Conservation (phyloP, 2,329 filamentous ascomycete species). For the Sclerotinia trifoliorum region DNA sequence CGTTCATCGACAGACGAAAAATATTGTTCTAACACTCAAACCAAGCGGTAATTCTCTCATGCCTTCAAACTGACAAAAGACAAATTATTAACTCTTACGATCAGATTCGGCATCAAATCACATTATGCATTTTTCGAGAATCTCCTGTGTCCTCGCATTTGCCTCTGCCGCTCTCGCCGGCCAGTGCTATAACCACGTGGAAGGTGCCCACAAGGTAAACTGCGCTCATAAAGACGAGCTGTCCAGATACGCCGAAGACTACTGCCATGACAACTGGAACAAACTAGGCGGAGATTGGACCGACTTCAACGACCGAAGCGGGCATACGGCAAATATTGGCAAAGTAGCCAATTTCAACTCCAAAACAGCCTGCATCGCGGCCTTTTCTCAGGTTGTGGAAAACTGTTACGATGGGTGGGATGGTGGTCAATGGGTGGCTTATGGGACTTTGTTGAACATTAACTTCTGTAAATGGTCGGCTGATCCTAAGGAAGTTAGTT, state of each 20-base stretch:
- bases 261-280: not conserved
- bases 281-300: not conserved
- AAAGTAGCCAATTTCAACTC: not conserved
- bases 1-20: not conserved
- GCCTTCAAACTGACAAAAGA: not conserved
- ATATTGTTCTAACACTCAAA: not conserved
- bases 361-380: not conserved
- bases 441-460: not conserved
- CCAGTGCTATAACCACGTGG: not conserved
- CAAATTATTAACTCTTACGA: not conserved
- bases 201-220: not conserved
- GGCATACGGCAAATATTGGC: not conserved
- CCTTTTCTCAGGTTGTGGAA: not conserved
- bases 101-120: not conserved
- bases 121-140: not conserved
- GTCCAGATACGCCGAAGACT: not conserved
- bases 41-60: not conserved
- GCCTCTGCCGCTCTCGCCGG: not conserved
- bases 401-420: not conserved
- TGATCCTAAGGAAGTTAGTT: not conserved
- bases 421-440: not conserved
- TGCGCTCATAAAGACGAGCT: not conserved
- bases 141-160: not conserved
- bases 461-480: not conserved
- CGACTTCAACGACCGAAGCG: not conserved